A percentile compares a stretch with the other conserved stretches of the same genome.
Evolutionary conservation across 768 basidiomycete species (phyloP).

Genomic region (Bullera alba): DNA sequence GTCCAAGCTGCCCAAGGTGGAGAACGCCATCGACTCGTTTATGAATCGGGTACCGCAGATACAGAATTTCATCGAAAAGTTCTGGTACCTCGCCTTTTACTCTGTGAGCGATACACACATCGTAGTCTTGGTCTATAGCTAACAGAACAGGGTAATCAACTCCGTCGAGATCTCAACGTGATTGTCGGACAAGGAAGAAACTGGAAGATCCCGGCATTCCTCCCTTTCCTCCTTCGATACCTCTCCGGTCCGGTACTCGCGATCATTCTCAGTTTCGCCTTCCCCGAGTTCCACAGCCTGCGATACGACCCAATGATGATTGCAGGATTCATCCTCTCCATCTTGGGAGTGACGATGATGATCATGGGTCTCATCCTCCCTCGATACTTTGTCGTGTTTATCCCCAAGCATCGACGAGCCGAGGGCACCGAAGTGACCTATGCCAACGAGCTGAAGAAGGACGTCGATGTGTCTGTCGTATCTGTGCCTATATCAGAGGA

Average conservation of each 20-base stretch:
- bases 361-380: constrained; percentile 10
- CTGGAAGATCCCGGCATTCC: too few species aligned
- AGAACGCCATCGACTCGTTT: too few species aligned
- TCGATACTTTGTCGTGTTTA: constrained; percentile 5
- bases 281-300: constrained; percentile 11
- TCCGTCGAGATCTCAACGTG: constrained; percentile 13
- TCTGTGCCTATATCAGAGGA: too few species aligned
- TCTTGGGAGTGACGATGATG: constrained; percentile 1
- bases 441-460: constrained; percentile 4
- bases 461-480: neutral
- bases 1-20: too few species aligned
- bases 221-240: too few species aligned
- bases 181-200: too few species aligned
- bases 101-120: neutral
- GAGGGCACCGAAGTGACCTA: constrained; percentile 7
- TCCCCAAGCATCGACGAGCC: constrained; percentile 3
- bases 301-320: constrained; percentile 15
- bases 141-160: constrained; percentile 10
- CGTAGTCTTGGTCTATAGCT: neutral
- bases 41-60: too few species aligned
- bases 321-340: constrained; percentile 7
- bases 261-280: constrained; percentile 12
- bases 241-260: constrained; percentile 13
- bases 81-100: constrained; percentile 16
- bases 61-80: neutral